Evolutionary conservation across 164 flowering plant genomes (phyloP), one percentile per base, ranked within the genome.

Genomic region (Vitis amurensis): DNA sequence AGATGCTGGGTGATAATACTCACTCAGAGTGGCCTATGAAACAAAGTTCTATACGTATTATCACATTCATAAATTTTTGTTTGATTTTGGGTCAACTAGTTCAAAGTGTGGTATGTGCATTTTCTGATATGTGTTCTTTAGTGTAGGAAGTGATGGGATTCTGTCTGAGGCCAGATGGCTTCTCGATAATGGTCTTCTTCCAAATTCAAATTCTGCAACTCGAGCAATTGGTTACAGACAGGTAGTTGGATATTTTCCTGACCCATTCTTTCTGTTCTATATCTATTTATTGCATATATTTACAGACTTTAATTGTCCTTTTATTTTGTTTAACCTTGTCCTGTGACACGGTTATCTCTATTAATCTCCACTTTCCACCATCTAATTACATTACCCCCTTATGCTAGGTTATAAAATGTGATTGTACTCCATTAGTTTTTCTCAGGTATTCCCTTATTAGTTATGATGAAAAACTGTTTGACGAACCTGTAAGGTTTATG

Each of bases 151-250:
- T 61, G 90, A 87, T 71, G 97, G 98, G 37, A 74, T 94, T 71
- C 76, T 92, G 68, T 70, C 89, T 17, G 98, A 94, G 78, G 97
- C 93, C 11, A 73, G 78, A 72, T 79, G 89, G 83, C 97, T 94
- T 82, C 93, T 94, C 69, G 94, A 94, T 59, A 44, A 69, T 23
- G 99, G 97, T 73, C 97, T 94, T 75, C 88, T 84, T 77, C 97
- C 99, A 61, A 92, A 94, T 79, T 82, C 91, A 63, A 90, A 88
- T 75, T 89, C 99, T 76, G 97, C 97, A 65, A 87, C 97, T 73
- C 84, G 93, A 62, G 97, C 99, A 69, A 92, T 94, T 74, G 99
- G 99, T 59, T 94, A 91, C 78, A 84, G 96, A 85, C 97, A 94
- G 69, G 99, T 94, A 85, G 13, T 16, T 66, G 7, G 0, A 23